Evolutionary conservation across 495 filamentous ascomycete genomes (phyloP).

Genomic region (Lentithecium fluviatile): DNA sequence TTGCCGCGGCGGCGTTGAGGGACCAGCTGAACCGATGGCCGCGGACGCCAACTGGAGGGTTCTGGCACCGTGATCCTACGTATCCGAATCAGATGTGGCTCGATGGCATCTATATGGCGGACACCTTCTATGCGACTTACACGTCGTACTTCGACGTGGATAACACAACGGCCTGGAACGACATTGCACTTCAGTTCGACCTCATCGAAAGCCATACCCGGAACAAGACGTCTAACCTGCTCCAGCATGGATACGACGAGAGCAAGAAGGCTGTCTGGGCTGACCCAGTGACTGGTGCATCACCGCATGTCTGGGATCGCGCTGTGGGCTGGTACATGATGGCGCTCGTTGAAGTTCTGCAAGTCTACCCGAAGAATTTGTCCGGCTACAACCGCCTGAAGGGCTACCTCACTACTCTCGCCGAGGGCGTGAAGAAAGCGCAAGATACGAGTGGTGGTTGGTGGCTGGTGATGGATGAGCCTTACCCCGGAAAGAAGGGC

Average conservation of each 20-base stretch:
- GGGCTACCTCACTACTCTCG: slow-evolving; percentile 46
- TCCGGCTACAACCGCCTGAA: slow-evolving; percentile 41
- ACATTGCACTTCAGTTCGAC: slow-evolving; percentile 55
- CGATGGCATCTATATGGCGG: slow-evolving; percentile 33
- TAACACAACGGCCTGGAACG: slow-evolving; percentile 39
- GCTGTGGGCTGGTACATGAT: slow-evolving; percentile 62
- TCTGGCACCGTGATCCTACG: slow-evolving; percentile 28
- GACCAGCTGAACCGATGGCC: slow-evolving; percentile 21
- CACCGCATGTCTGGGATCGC: slow-evolving; percentile 57
- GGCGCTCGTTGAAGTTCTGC: slow-evolving; percentile 56
- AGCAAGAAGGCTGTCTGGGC: slow-evolving; percentile 56
- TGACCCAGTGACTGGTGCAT: slow-evolving; percentile 53
- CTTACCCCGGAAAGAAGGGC: slow-evolving; percentile 45
- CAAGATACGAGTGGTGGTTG: slow-evolving; percentile 56
- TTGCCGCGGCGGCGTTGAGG: slow-evolving; percentile 8
- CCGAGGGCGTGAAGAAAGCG: slow-evolving; percentile 46
- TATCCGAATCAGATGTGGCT: slow-evolving; percentile 37
- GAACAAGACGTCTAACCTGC: slow-evolving; percentile 48
- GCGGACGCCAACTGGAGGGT: slow-evolving; percentile 27
- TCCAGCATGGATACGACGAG: slow-evolving; percentile 61
- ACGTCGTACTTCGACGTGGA: slow-evolving; percentile 19
- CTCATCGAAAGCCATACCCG: slow-evolving; percentile 51
- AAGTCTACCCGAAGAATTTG: slow-evolving; percentile 46
- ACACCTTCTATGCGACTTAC: slow-evolving; percentile 32
- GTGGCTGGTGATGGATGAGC: slow-evolving; percentile 59